Conservation (phyloP, 192 early-diverging fungal genomes). For the Umbelopsis vinacea region DNA sequence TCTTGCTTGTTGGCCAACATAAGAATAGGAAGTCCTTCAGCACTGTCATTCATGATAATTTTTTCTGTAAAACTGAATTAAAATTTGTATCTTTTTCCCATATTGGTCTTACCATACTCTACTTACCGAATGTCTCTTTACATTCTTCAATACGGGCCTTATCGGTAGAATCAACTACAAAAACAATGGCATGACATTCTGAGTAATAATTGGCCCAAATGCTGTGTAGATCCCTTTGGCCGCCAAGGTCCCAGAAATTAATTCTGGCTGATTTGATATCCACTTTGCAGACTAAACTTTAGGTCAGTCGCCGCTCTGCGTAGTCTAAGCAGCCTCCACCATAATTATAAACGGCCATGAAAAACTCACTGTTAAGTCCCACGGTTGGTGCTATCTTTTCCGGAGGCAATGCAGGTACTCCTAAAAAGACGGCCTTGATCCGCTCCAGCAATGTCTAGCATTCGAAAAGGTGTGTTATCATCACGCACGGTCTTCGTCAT, state of each 20-base stretch:
- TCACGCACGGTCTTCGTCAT: background rate
- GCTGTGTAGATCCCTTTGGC: slow-evolving; percentile 82
- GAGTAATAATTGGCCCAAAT: slow-evolving; percentile 95
- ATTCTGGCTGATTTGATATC: slow-evolving; percentile 69
- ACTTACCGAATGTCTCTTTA: slow-evolving; percentile 71
- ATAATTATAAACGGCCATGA: background rate
- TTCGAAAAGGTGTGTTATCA: background rate
- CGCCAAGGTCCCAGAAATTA: slow-evolving; percentile 96
- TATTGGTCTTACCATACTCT: slow-evolving; percentile 21
- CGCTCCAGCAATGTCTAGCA: slow-evolving; percentile 86
- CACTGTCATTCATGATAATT: slow-evolving; percentile 73
- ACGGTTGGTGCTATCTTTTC: slow-evolving; percentile 95
- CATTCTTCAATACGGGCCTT: slow-evolving; percentile 81
- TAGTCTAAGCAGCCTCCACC: background rate
- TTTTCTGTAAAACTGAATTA: slow-evolving; percentile 54
- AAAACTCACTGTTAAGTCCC: slow-evolving; percentile 83
- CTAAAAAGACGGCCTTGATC: slow-evolving; percentile 83
- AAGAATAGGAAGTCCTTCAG: slow-evolving; percentile 86
- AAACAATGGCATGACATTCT: slow-evolving; percentile 92
- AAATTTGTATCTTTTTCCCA: background rate
- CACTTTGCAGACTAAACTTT: slow-evolving; percentile 73
- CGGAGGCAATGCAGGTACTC: slow-evolving; percentile 72
- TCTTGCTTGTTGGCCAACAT: slow-evolving; percentile 98
- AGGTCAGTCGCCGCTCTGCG: background rate
- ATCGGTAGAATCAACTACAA: slow-evolving; percentile 91